A percentile compares a stretch with the other conserved stretches of the same genome.
phyloP scores from a whole-genome alignment of 1,139 yeast genomes.

The Debaryomyces nepalensis region DNA sequence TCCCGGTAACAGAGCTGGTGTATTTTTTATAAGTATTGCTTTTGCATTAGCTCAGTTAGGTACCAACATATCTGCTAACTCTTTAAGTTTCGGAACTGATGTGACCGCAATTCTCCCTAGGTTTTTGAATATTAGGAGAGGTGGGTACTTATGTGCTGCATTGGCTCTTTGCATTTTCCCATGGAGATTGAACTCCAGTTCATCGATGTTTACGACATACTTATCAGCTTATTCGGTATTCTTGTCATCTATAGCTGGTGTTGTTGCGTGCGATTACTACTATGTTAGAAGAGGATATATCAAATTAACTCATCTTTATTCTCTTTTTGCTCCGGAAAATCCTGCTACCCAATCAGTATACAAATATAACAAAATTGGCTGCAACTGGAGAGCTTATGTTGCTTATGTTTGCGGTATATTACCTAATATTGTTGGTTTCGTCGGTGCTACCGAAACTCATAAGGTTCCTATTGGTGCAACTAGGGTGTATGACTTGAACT shows the following conservation, averaged over 20 bases:
- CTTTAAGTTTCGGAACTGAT: conserved; percentile 90
- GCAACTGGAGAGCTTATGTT: conserved; percentile 80
- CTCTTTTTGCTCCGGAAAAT: conserved; percentile 40
- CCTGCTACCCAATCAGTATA: conserved; percentile 46
- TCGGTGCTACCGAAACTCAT: conserved; percentile 71
- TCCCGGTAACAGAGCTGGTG: conserved; percentile 75
- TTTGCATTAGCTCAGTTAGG: conserved; percentile 88
- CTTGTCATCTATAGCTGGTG: conserved; percentile 86
- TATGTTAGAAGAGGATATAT: conserved; percentile 76
- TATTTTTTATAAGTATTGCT: conserved; percentile 74
- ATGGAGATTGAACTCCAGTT: conserved; percentile 79
- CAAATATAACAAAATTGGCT: conserved; percentile 63
- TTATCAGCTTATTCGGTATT: conserved; percentile 86
- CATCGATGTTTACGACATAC: conserved; percentile 81
- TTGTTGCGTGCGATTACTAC: conserved; percentile 75
- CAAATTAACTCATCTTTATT: conserved; percentile 66
- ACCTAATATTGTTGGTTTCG: conserved; percentile 88
- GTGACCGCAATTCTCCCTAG: conserved; percentile 82
- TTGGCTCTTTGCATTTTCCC: conserved; percentile 84
- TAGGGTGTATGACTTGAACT: conserved; percentile 70
- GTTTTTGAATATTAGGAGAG: conserved; percentile 79
- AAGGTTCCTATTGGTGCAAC: conserved; percentile 81
- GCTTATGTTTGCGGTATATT: conserved; percentile 77
- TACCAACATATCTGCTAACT: conserved; percentile 89
- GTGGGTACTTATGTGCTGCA: conserved; percentile 78